phyloP scores from a whole-genome alignment of 2,329 filamentous ascomycete genomes.

The Neobulgaria alba region DNA sequence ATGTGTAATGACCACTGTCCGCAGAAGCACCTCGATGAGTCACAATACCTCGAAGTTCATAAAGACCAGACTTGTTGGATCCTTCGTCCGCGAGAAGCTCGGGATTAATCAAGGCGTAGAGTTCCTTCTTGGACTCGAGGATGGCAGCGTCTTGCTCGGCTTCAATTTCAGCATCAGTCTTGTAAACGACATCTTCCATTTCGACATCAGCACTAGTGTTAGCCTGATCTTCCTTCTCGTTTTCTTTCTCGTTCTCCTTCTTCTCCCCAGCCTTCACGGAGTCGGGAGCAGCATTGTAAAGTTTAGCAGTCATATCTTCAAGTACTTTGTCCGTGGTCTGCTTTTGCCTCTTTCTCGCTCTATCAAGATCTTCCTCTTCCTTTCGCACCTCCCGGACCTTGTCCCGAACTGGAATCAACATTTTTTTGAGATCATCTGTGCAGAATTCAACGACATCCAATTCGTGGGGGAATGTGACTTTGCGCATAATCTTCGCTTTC shows the following conservation, averaged over 20 bases:
- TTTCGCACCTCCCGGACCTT: constrained; percentile 93
- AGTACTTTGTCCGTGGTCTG: constrained; percentile 41
- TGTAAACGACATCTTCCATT: constrained; percentile 57
- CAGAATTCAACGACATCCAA: constrained; percentile 93
- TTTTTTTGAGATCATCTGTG: constrained; percentile 75
- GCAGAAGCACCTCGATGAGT: constrained; percentile 95
- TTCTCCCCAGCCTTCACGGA: constrained; percentile 39
- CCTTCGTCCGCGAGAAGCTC: constrained; percentile 69
- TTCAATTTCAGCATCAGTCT: constrained; percentile 90
- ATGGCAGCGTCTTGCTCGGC: constrained; percentile 72
- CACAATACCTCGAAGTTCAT: constrained; percentile 87
- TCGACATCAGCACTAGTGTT: constrained; percentile 60
- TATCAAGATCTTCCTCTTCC: constrained; percentile 88
- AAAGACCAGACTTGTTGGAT: constrained; percentile 87
- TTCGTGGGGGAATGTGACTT: constrained; percentile 92
- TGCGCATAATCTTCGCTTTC: constrained; percentile 99
- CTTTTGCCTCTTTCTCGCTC: constrained; percentile 87
- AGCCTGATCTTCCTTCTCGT: constrained; percentile 31
- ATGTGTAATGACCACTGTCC: constrained; percentile 96
- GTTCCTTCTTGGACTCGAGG: constrained; percentile 76
- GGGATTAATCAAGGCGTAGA: constrained; percentile 68
- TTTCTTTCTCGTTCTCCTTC: constrained; percentile 41
- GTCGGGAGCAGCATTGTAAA: constrained; percentile 34
- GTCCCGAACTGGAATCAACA: constrained; percentile 85
- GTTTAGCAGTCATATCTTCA: constrained; percentile 39